Evolutionary conservation across 768 basidiomycete species (phyloP).

Genomic region (Neoboletus brunneissimus): DNA sequence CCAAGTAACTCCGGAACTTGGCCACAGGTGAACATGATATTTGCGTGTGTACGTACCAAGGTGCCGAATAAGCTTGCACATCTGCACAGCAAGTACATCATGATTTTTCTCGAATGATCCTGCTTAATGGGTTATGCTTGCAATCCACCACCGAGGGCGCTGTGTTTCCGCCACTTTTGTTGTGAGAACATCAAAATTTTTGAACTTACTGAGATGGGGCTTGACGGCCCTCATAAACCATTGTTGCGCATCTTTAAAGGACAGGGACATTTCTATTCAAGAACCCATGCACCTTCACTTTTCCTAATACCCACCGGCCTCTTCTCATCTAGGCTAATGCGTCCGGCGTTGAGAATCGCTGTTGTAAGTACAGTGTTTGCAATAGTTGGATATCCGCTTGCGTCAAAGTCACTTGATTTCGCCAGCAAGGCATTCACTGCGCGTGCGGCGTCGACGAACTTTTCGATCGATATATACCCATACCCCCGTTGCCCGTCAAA

Average conservation of each 20-base stretch:
- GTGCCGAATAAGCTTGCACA: neutral
- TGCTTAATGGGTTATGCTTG: neutral
- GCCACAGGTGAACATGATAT: neutral
- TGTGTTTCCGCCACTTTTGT: neutral
- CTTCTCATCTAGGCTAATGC: conserved; percentile 88
- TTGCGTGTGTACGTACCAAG: neutral
- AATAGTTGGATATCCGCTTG: conserved; percentile 81
- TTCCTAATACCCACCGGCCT: conserved; percentile 76
- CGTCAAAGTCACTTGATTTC: conserved; percentile 72
- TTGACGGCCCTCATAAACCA: conserved; percentile 7
- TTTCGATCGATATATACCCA: conserved; percentile 88
- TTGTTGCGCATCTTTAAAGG: conserved; percentile 8
- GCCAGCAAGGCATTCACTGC: conserved; percentile 70
- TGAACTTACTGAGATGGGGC: neutral
- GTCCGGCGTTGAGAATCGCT: conserved; percentile 86
- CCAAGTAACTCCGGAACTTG: neutral
- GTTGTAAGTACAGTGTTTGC: conserved; percentile 85
- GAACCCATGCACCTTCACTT: conserved; percentile 59
- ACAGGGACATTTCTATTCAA: conserved; percentile 47
- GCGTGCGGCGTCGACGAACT: conserved; percentile 82
- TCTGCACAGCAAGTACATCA: neutral
- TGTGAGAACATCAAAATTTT: neutral
- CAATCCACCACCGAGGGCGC: neutral
- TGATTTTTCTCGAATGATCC: neutral
- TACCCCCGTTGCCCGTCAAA: conserved; percentile 95